These are phyloP conservation scores for Plantago ovata DNA, from an alignment of 257 asterid genomes.

Conservation along the genomic window DNA sequence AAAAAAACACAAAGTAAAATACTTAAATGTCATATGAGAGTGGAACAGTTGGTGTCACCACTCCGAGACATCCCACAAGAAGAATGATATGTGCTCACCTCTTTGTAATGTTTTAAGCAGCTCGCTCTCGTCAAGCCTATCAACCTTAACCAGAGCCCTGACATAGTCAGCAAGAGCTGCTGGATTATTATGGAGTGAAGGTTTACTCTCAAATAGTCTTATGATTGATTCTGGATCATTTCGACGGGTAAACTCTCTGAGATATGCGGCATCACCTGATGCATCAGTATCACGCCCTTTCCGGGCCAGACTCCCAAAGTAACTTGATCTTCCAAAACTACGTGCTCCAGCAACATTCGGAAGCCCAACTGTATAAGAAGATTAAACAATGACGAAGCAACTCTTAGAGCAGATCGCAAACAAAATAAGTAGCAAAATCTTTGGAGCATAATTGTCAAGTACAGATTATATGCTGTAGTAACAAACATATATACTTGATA, in stretches of 20 bases:
- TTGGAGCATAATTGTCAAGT: not conserved
- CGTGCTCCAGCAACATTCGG: slow-evolving; percentile 29
- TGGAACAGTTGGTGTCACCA: not conserved
- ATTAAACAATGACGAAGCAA: slow-evolving; percentile 13
- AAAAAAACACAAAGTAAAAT: not conserved
- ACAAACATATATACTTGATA: not conserved
- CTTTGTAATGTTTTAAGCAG: slow-evolving; percentile 69
- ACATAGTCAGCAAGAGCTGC: slow-evolving; percentile 86
- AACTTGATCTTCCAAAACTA: slow-evolving; percentile 44
- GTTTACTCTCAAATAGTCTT: slow-evolving; percentile 72
- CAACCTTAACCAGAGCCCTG: slow-evolving; percentile 80
- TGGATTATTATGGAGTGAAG: slow-evolving; percentile 69
- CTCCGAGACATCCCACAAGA: not conserved
- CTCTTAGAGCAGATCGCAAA: slow-evolving; percentile 1
- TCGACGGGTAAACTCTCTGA: slow-evolving; percentile 58
- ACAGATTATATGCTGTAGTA: not conserved
- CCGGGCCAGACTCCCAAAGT: slow-evolving; percentile 72
- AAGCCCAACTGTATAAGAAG: slow-evolving; percentile 39
- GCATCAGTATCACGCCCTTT: slow-evolving; percentile 59
- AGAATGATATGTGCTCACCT: slow-evolving; percentile 40
- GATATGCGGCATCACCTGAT: slow-evolving; percentile 68
- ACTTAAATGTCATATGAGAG: not conserved
- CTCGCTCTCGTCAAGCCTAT: slow-evolving; percentile 80
- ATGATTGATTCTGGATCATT: slow-evolving; percentile 83
- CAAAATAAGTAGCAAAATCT: not conserved